Evolutionary conservation across 2,329 filamentous ascomycete species (phyloP).

Genomic region (Emergomyces pasteurianus): DNA sequence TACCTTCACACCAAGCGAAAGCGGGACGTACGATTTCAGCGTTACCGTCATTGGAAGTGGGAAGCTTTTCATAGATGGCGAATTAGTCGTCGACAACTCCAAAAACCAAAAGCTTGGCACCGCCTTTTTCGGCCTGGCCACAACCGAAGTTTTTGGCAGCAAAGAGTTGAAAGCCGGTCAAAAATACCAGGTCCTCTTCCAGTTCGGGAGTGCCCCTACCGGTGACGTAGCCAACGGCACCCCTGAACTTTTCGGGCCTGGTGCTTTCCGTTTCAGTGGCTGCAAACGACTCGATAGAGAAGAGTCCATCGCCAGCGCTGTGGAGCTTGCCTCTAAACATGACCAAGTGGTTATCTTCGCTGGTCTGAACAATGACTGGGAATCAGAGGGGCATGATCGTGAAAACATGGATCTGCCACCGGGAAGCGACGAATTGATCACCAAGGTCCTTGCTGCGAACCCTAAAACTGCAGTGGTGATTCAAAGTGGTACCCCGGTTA

Average conservation of each 20-base stretch:
- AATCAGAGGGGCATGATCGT: constrained; percentile 59
- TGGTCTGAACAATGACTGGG: constrained; percentile 71
- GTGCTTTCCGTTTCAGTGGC: constrained; percentile 52
- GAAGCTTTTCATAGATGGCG: constrained; percentile 51
- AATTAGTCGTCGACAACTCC: constrained; percentile 53
- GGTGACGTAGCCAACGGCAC: constrained; percentile 42
- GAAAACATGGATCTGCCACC: constrained; percentile 46
- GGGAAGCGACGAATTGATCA: constrained; percentile 47
- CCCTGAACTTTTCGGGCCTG: constrained; percentile 42
- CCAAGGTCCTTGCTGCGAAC: constrained; percentile 53
- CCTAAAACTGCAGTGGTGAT: constrained; percentile 60
- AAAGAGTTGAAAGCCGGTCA: constrained; percentile 48
- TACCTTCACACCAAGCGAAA: constrained; percentile 47
- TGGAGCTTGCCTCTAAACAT: constrained; percentile 53
- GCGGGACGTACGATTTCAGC: constrained; percentile 53
- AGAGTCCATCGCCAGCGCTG: constrained; percentile 53
- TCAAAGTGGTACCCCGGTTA: constrained; percentile 61
- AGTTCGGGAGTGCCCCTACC: constrained; percentile 49
- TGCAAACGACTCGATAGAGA: constrained; percentile 46
- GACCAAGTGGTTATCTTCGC: constrained; percentile 70
- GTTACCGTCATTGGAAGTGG: constrained; percentile 54
- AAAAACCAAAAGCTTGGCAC: constrained; percentile 52
- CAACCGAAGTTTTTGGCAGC: constrained; percentile 49
- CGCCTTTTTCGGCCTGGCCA: constrained; percentile 54
- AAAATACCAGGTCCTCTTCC: constrained; percentile 46